Evolutionary conservation across 257 asterid species (phyloP).

Genomic region (Knoxia roxburghii): DNA sequence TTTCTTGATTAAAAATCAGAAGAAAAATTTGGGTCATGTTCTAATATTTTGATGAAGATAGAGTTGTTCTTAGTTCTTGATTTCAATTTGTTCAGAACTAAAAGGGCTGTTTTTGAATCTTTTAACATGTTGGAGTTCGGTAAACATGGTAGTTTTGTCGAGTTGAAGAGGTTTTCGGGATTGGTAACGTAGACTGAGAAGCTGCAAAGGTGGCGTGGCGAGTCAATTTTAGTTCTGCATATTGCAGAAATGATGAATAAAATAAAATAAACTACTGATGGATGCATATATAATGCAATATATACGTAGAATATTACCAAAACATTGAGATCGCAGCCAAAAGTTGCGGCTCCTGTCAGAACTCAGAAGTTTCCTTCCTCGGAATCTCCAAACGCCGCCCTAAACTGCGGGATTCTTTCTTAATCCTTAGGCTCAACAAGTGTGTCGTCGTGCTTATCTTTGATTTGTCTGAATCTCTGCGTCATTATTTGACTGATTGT

Average conservation of each 20-base stretch:
- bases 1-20: background rate
- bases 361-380: constrained; percentile 11
- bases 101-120: background rate
- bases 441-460: constrained; percentile 20
- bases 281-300: too few species aligned
- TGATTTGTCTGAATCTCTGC: constrained; percentile 8
- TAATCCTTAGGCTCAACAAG: background rate
- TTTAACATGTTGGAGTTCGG: background rate
- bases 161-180: too few species aligned
- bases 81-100: background rate
- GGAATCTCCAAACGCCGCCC: constrained; percentile 15
- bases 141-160: too few species aligned
- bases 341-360: constrained; percentile 2
- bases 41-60: background rate
- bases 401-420: constrained; percentile 1
- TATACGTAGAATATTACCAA: too few species aligned
- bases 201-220: background rate
- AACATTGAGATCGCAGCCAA: background rate
- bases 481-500: constrained; percentile 30
- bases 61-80: constrained; percentile 2
- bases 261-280: too few species aligned
- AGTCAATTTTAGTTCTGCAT: background rate
- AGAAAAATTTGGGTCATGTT: background rate
- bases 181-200: too few species aligned
- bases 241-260: background rate